Evolutionary conservation across 164 flowering plant species (phyloP).

Genomic region (grape (Vitis vinifera)): DNA sequence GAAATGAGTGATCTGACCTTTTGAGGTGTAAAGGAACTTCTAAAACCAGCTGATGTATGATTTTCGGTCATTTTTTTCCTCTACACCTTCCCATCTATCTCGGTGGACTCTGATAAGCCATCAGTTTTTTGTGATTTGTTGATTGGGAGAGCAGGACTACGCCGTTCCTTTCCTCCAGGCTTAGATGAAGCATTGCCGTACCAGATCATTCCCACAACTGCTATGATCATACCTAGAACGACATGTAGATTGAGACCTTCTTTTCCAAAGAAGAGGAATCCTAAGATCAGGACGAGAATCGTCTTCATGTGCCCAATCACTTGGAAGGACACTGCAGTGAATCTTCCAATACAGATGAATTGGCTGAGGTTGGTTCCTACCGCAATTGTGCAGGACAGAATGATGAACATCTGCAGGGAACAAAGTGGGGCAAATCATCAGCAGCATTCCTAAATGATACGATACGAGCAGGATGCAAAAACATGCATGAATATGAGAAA

Average conservation of each 20-base stretch:
- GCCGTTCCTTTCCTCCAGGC: slow-evolving; percentile 85
- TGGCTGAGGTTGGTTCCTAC: slow-evolving; percentile 86
- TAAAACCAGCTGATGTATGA: slow-evolving; percentile 5
- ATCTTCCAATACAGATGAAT: slow-evolving; percentile 91
- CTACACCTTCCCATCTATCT: slow-evolving; percentile 51
- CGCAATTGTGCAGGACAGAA: slow-evolving; percentile 75
- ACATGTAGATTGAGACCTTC: slow-evolving; percentile 88
- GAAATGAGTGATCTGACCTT: slow-evolving; percentile 8
- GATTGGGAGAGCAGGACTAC: slow-evolving; percentile 36
- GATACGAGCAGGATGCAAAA: background rate
- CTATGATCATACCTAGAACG: slow-evolving; percentile 79
- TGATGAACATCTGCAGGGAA: slow-evolving; percentile 56
- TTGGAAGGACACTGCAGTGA: slow-evolving; percentile 83
- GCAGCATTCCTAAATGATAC: background rate
- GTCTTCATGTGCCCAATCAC: slow-evolving; percentile 94
- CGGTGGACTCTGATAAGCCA: slow-evolving; percentile 34
- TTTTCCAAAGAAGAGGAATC: slow-evolving; percentile 82
- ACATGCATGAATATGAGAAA: background rate
- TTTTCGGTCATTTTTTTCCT: background rate
- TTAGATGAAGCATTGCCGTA: slow-evolving; percentile 85
- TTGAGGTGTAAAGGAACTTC: slow-evolving; percentile 12
- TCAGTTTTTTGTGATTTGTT: slow-evolving; percentile 40
- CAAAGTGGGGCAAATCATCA: background rate
- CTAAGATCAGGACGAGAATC: slow-evolving; percentile 65
- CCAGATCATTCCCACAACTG: slow-evolving; percentile 86